These are phyloP conservation scores for Benincasa hispida DNA, from an alignment of 306 rosid genomes.

Conservation along the genomic window DNA sequence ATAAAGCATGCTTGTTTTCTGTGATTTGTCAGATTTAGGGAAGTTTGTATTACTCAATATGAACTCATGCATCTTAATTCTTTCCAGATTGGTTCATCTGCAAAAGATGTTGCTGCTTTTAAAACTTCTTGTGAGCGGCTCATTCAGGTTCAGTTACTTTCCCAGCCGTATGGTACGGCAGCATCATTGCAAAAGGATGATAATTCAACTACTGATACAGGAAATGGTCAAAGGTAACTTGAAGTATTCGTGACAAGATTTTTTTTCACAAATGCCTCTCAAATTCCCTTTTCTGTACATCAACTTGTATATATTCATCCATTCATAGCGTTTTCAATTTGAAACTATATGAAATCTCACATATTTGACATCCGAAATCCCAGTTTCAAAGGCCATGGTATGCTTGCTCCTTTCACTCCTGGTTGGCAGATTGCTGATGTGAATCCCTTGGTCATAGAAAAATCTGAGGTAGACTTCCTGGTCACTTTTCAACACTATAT, in stretches of 20 bases:
- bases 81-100: constrained; percentile 39
- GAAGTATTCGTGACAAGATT: neutral
- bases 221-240: constrained; percentile 33
- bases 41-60: neutral
- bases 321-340: neutral
- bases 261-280: neutral
- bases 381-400: constrained; percentile 75
- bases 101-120: constrained; percentile 31
- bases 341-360: neutral
- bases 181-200: constrained; percentile 49
- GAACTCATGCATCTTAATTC: constrained; percentile 3
- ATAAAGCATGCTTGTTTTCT: neutral
- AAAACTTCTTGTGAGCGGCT: constrained; percentile 30
- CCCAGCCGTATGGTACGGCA: constrained; percentile 32
- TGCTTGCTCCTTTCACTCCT: constrained; percentile 98
- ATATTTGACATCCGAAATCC: constrained; percentile 8
- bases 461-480: constrained; percentile 43
- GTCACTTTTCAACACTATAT: neutral
- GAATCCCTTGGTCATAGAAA: constrained; percentile 67
- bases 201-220: constrained; percentile 19
- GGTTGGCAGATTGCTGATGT: constrained; percentile 60
- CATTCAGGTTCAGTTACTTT: constrained; percentile 23
- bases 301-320: neutral
- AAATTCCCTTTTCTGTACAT: neutral
- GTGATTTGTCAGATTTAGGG: neutral